Conservation (phyloP, 208 protist species). For the Porcisia hertigi region DNA sequence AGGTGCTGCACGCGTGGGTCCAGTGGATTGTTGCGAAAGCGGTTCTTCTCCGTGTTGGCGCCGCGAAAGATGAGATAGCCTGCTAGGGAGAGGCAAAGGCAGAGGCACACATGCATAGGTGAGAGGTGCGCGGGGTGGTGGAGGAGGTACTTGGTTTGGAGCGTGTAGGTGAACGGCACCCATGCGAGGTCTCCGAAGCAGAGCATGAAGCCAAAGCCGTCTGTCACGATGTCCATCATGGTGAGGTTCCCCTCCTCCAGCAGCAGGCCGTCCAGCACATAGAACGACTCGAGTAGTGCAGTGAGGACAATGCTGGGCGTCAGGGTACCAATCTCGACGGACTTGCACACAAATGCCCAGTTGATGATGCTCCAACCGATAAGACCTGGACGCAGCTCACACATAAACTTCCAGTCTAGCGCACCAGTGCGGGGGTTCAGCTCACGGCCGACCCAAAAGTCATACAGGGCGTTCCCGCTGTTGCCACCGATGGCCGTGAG, state of each 20-base stretch:
- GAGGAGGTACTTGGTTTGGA: conserved; percentile 93
- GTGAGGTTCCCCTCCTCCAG: conserved; percentile 91
- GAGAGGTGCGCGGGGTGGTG: conserved; percentile 59
- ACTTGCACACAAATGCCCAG: conserved; percentile 86
- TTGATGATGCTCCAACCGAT: conserved; percentile 95
- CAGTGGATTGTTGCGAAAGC: conserved; percentile 76
- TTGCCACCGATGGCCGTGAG: conserved; percentile 81
- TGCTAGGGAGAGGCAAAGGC: conserved; percentile 35
- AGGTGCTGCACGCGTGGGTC: conserved; percentile 67
- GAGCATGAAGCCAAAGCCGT: conserved; percentile 97
- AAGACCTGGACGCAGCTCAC: conserved; percentile 94
- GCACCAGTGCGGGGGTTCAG: conserved; percentile 92
- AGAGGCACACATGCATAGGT: conserved; percentile 44
- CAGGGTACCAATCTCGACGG: conserved; percentile 62
- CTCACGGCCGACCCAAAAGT: conserved; percentile 96
- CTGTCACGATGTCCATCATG: conserved; percentile 97
- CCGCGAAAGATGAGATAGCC: conserved; percentile 88
- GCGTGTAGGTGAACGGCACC: conserved; percentile 96
- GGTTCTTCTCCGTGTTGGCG: conserved; percentile 87
- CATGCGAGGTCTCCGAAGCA: conserved; percentile 95
- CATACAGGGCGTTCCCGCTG: conserved; percentile 90
- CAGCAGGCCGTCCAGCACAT: conserved; percentile 94
- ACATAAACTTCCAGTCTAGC: conserved; percentile 97
- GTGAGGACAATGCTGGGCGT: conserved; percentile 88
- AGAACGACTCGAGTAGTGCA: conserved; percentile 87